phyloP scores from a whole-genome alignment of 176 grass and related monocot species.

The Tillandsia leiboldiana region DNA sequence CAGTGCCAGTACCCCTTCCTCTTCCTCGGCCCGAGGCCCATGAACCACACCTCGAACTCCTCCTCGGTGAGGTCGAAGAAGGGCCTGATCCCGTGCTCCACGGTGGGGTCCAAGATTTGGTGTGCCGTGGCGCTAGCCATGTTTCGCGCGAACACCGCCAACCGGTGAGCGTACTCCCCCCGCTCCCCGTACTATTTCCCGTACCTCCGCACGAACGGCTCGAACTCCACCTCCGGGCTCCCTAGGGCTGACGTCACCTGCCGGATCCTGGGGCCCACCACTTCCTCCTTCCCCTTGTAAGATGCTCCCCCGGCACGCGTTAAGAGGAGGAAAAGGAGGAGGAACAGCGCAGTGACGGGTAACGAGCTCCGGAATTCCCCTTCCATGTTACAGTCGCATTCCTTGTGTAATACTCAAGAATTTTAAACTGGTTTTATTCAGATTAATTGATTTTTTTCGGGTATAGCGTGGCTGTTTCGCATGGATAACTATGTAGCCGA shows the following conservation, averaged over 20 bases:
- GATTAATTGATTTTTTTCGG: too few relatives aligned
- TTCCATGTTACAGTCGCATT: neutral
- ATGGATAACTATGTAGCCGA: too few relatives aligned
- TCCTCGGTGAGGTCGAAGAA: constrained; percentile 79
- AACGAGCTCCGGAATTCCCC: neutral
- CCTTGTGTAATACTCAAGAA: neutral
- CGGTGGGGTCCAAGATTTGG: constrained; percentile 60
- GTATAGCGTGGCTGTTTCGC: too few relatives aligned
- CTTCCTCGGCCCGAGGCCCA: constrained; percentile 26
- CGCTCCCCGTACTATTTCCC: constrained; percentile 41
- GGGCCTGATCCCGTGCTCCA: constrained; percentile 62
- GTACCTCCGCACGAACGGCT: constrained; percentile 19
- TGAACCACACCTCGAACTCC: constrained; percentile 58
- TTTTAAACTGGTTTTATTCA: too few relatives aligned
- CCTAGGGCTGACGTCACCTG: constrained; percentile 9
- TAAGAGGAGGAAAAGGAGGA: neutral
- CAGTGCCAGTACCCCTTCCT: neutral
- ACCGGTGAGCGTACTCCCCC: constrained; percentile 46
- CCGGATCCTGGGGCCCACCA: neutral
- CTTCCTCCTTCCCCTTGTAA: neutral
- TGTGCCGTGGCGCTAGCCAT: constrained; percentile 59
- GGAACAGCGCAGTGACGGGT: neutral
- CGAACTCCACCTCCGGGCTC: constrained; percentile 37
- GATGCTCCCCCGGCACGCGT: neutral
- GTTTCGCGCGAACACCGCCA: constrained; percentile 70